phyloP scores from a whole-genome alignment of 495 filamentous ascomycete genomes.

The Pseudevernia furfuracea region DNA sequence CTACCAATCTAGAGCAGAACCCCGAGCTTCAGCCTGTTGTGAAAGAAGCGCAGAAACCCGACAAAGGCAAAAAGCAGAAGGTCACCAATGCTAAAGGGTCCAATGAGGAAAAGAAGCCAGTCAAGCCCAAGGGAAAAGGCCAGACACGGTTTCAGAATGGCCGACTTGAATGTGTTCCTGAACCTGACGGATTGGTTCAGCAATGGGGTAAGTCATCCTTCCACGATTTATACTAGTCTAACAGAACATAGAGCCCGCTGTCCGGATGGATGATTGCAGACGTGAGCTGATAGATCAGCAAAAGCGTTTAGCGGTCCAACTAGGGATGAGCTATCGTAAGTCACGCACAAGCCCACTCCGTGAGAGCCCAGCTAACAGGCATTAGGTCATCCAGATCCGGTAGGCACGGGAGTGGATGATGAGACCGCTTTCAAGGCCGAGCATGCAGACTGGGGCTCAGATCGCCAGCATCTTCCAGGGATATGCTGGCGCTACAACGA shows the following conservation, averaged over 20 bases:
- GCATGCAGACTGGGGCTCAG: no score
- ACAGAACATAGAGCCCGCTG: neutral
- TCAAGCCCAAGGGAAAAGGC: neutral
- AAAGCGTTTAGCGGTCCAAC: no score
- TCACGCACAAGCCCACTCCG: neutral
- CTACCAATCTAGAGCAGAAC: no score
- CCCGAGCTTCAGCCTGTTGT: no score
- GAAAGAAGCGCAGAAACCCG: no score
- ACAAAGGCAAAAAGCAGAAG: no score
- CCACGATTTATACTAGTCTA: neutral
- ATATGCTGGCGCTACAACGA: no score
- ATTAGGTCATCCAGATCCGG: neutral
- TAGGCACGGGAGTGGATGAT: neutral
- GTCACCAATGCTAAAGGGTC: neutral
- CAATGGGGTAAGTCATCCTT: neutral
- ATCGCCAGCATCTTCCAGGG: no score
- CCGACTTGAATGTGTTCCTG: neutral
- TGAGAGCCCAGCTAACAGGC: neutral
- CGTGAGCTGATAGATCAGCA: neutral
- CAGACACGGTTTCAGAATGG: neutral
- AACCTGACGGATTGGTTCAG: neutral
- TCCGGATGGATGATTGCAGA: neutral
- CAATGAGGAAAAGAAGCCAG: neutral
- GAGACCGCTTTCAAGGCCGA: no score
- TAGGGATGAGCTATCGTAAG: neutral